Percentiles rank a stretch among this genome's conserved stretches.
These are phyloP conservation scores for Nidula niveotomentosa DNA, from an alignment of 1,284 basidiomycete genomes.

Conservation along the genomic window DNA sequence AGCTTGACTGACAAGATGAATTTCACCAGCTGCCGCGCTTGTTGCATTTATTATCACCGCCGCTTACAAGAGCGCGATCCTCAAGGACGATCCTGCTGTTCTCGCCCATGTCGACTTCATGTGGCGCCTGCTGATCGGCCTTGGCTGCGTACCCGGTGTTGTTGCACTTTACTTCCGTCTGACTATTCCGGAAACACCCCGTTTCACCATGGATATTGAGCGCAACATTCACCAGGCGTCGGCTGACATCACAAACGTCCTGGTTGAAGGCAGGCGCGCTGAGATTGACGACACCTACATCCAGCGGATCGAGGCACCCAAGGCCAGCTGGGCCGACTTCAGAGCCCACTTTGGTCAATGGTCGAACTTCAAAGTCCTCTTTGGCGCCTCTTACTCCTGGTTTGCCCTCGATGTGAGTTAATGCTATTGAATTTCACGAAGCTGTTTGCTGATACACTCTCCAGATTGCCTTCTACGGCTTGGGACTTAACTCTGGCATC, in stretches of 20 bases:
- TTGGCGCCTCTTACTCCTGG: conserved; percentile 71
- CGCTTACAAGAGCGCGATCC: conserved; percentile 67
- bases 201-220: conserved; percentile 91
- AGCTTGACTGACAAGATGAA: no score
- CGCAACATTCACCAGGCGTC: conserved; percentile 76
- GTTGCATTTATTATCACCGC: conserved; percentile 67
- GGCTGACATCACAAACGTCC: conserved; percentile 65
- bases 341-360: conserved; percentile 56
- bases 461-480: conserved; percentile 83
- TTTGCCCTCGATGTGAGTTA: conserved; percentile 69
- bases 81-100: conserved; percentile 37
- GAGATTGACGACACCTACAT: conserved; percentile 57
- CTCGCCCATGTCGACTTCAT: conserved; percentile 55
- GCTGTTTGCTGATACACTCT: conserved; percentile 8
- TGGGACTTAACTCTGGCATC: conserved; percentile 79
- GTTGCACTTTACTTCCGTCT: conserved; percentile 78
- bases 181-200: conserved; percentile 77
- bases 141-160: conserved; percentile 67
- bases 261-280: conserved; percentile 51
- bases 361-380: conserved; percentile 64
- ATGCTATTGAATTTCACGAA: background rate
- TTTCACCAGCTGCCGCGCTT: conserved; percentile 54
- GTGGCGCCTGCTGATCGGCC: conserved; percentile 73
- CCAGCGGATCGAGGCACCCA: conserved; percentile 63
- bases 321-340: conserved; percentile 68